Percentiles rank a stretch among this genome's conserved stretches.
Conservation (phyloP, 2,329 filamentous ascomycete species). For the Xylaria sp. region DNA sequence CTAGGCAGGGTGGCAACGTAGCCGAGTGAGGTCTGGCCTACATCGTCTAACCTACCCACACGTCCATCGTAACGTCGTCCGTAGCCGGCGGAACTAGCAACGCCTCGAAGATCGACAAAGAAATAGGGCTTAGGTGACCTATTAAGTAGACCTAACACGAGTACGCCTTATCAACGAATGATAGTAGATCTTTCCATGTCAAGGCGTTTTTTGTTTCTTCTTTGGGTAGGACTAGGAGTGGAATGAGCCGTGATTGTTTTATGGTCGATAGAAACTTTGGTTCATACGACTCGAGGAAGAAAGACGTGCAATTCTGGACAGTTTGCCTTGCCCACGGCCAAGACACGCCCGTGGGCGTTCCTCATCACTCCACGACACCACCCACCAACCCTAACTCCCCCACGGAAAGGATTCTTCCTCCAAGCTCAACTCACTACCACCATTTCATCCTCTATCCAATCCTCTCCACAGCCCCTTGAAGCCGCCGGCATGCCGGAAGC, state of each 20-base stretch:
- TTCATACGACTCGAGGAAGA: background rate
- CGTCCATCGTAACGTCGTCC: conserved; percentile 9
- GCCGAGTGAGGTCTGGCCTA: conserved; percentile 1
- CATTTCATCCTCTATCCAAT: background rate
- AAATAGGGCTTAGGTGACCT: conserved; percentile 6
- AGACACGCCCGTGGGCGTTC: background rate
- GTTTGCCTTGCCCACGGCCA: background rate
- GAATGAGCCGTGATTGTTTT: background rate
- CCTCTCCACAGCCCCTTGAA: background rate
- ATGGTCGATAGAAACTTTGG: background rate
- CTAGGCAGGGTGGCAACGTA: conserved; percentile 6
- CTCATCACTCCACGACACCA: background rate
- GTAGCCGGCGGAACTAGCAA: background rate
- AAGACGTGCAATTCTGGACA: background rate
- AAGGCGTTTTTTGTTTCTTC: conserved; percentile 12
- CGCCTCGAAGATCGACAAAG: conserved; percentile 23
- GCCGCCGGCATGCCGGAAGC: background rate
- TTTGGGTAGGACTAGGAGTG: background rate
- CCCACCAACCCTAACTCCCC: background rate
- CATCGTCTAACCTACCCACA: conserved; percentile 11
- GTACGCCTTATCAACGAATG: conserved; percentile 30
- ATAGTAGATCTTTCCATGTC: conserved; percentile 10
- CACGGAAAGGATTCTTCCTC: background rate
- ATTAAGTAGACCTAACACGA: conserved; percentile 8
- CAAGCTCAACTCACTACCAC: background rate